A percentile compares a stretch with the other conserved stretches of the same genome.
Evolutionary conservation across 179 eudicot species (phyloP).

Genomic region (Camellia oleifera): DNA sequence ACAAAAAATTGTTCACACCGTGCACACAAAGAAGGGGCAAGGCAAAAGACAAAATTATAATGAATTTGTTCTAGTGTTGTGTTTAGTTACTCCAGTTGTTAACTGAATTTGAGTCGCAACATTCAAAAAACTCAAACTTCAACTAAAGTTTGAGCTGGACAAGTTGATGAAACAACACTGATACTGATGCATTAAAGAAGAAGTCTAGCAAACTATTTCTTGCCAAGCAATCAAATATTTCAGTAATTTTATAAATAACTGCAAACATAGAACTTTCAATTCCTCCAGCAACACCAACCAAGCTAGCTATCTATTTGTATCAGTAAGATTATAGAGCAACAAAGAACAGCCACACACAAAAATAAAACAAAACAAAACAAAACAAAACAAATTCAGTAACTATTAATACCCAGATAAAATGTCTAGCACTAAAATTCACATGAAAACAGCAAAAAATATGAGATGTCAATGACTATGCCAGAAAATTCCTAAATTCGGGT

Average conservation of each 20-base stretch:
- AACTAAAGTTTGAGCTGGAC: too few relatives aligned
- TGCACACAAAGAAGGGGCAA: not conserved
- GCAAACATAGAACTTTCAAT: not conserved
- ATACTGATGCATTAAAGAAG: too few relatives aligned
- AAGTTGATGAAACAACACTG: too few relatives aligned
- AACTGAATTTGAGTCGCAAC: not conserved
- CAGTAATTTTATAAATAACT: too few relatives aligned
- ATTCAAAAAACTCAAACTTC: too few relatives aligned
- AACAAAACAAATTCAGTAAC: not conserved
- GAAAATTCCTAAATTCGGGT: not conserved
- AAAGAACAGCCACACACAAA: not conserved
- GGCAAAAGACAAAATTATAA: not conserved
- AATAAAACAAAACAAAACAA: not conserved
- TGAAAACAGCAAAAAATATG: not conserved
- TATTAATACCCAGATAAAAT: not conserved
- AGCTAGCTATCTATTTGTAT: not conserved
- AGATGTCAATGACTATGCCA: not conserved
- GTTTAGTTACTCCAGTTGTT: not conserved
- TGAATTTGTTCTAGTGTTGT: not conserved
- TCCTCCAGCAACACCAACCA: not conserved
- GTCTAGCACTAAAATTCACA: not conserved
- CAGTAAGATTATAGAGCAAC: not conserved
- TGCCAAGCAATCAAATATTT: too few relatives aligned
- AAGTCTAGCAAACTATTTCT: too few relatives aligned
- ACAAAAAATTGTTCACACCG: not conserved